Evolutionary conservation across 352 stramenopile species (phyloP).

Genomic region (Phytophthora boehmeriae): DNA sequence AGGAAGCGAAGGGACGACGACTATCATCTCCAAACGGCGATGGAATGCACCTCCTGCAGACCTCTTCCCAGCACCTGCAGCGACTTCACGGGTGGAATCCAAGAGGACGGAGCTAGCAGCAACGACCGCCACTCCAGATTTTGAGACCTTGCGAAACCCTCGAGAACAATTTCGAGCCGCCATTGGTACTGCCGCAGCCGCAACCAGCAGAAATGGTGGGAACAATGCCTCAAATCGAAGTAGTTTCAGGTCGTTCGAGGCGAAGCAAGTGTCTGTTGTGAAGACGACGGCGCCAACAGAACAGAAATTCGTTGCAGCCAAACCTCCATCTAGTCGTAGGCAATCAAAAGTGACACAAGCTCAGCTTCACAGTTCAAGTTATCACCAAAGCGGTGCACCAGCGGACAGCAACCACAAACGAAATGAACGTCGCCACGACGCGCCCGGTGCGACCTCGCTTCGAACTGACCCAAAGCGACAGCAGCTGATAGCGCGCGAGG

Average conservation of each 20-base stretch:
- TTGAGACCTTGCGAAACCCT: neutral
- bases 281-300: slow-evolving; percentile 10
- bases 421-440: neutral
- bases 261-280: neutral
- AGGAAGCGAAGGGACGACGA: slow-evolving; percentile 11
- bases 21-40: slow-evolving; percentile 25
- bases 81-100: neutral
- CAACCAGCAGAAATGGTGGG: neutral
- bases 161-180: slow-evolving; percentile 27
- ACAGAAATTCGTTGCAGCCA: neutral
- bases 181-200: slow-evolving; percentile 12
- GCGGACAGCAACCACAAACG: slow-evolving; percentile 1
- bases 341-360: slow-evolving; percentile 8
- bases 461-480: slow-evolving; percentile 30
- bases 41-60: slow-evolving; percentile 35
- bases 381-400: neutral
- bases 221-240: slow-evolving; percentile 7
- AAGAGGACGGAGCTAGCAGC: slow-evolving; percentile 3
- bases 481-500: slow-evolving; percentile 27
- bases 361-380: slow-evolving; percentile 7
- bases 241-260: neutral
- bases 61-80: slow-evolving; percentile 24
- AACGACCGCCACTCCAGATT: slow-evolving; percentile 1
- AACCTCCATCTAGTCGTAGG: slow-evolving; percentile 5
- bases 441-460: slow-evolving; percentile 5